A percentile compares a stretch with the other conserved stretches of the same genome.
Conservation (phyloP, 176 grass and related monocot genomes). For the Carex myosuroides region DNA sequence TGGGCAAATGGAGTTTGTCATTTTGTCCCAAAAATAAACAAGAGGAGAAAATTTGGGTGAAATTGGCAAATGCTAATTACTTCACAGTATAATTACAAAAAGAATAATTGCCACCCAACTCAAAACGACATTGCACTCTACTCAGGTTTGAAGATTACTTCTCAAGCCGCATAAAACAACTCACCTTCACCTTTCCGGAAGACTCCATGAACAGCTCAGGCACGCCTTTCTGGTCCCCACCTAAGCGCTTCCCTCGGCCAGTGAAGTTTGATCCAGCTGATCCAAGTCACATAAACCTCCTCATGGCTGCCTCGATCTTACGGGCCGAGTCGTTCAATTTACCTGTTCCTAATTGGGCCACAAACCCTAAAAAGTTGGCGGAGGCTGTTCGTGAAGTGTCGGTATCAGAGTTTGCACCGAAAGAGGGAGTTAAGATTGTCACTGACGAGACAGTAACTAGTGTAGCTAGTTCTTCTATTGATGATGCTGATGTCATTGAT, state of each 20-base stretch:
- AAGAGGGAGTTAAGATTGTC: constrained; percentile 68
- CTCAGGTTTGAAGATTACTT: constrained; percentile 92
- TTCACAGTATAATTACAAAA: constrained; percentile 3
- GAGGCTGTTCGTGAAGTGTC: constrained; percentile 62
- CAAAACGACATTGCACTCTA: not conserved
- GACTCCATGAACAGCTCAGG: constrained; percentile 70
- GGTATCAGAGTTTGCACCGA: constrained; percentile 69
- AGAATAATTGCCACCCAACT: not conserved
- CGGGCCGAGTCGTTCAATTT: constrained; percentile 81
- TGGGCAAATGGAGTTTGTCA: not conserved
- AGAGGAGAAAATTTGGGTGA: not conserved
- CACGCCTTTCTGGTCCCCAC: constrained; percentile 87
- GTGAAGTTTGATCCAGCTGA: constrained; percentile 63
- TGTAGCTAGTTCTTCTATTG: constrained; percentile 58
- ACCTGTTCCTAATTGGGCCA: constrained; percentile 60
- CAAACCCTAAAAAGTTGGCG: constrained; percentile 52
- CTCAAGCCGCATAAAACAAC: constrained; percentile 73
- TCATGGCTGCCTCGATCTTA: constrained; percentile 65
- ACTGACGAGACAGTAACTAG: constrained; percentile 79
- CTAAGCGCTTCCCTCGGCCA: constrained; percentile 75
- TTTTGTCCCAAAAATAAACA: not conserved
- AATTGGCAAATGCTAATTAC: not conserved
- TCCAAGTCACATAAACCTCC: constrained; percentile 50
- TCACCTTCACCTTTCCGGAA: constrained; percentile 86
- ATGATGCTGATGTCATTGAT: constrained; percentile 74